Conservation (phyloP, 148 eudicot species). For the Chenopodium quinoa region DNA sequence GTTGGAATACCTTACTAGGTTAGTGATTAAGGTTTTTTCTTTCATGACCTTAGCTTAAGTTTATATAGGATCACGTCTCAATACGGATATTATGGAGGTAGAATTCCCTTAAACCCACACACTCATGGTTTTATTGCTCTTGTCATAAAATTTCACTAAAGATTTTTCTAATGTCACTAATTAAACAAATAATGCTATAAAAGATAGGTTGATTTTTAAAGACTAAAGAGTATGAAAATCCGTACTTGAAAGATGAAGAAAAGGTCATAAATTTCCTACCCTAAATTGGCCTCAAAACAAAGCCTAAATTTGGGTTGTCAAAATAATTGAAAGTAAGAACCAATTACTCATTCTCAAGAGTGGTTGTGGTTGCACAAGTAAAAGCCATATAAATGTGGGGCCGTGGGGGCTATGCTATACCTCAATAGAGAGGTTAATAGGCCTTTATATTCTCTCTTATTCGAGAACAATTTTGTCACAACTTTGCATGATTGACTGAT, state of each 20-base stretch:
- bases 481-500: neutral
- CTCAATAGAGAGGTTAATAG: neutral
- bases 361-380: neutral
- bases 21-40: too few relatives aligned
- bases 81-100: too few relatives aligned
- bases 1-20: too few relatives aligned
- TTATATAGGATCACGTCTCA: too few relatives aligned
- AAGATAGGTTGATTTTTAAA: too few relatives aligned
- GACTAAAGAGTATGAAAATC: too few relatives aligned
- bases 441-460: neutral
- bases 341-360: neutral
- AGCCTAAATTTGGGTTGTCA: neutral
- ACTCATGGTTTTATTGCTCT: too few relatives aligned
- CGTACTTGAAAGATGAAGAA: neutral
- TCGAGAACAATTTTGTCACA: conserved; percentile 6
- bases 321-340: neutral
- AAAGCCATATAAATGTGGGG: neutral
- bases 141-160: too few relatives aligned
- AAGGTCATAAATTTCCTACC: neutral
- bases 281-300: neutral
- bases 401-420: neutral
- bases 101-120: too few relatives aligned
- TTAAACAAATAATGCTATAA: too few relatives aligned
- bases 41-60: too few relatives aligned
- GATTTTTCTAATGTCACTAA: too few relatives aligned